phyloP scores from a whole-genome alignment of 163 green algal species.

The Chlorella variabilis region DNA sequence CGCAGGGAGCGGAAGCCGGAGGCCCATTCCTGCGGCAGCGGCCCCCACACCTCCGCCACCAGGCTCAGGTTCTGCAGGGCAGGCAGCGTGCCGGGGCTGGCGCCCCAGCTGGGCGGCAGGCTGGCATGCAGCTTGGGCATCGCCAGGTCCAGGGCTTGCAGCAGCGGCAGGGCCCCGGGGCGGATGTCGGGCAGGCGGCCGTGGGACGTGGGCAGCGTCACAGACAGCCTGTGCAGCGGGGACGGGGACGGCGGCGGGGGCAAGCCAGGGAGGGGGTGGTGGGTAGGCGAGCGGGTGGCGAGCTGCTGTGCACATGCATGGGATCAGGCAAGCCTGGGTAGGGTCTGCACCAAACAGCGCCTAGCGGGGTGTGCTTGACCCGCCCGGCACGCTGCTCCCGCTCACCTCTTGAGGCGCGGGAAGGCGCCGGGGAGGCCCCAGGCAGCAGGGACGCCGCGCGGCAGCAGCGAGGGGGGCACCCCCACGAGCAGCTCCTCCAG shows the following conservation, averaged over 20 bases:
- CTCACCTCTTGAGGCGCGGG: neutral
- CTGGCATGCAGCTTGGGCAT: neutral
- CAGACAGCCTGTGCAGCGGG: no score
- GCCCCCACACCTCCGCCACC: neutral
- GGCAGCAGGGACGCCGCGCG: neutral
- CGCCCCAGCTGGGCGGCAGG: slow-evolving; percentile 5
- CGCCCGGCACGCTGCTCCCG: no score
- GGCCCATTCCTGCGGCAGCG: neutral
- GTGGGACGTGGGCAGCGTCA: no score
- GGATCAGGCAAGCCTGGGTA: no score
- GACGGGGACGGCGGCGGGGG: no score
- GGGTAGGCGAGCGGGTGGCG: no score
- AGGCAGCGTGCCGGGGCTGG: neutral
- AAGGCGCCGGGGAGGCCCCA: neutral
- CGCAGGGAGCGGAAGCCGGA: neutral
- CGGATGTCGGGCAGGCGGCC: neutral
- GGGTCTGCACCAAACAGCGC: no score
- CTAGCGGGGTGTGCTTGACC: no score
- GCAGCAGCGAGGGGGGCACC: neutral
- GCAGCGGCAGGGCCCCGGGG: neutral
- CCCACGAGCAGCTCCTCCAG: neutral
- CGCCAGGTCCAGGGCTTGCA: neutral
- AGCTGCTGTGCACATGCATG: no score
- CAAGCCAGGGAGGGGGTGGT: no score
- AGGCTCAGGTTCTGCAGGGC: neutral